Evolutionary conservation across 768 basidiomycete species (phyloP).

Genomic region (Lentinula detonsa): DNA sequence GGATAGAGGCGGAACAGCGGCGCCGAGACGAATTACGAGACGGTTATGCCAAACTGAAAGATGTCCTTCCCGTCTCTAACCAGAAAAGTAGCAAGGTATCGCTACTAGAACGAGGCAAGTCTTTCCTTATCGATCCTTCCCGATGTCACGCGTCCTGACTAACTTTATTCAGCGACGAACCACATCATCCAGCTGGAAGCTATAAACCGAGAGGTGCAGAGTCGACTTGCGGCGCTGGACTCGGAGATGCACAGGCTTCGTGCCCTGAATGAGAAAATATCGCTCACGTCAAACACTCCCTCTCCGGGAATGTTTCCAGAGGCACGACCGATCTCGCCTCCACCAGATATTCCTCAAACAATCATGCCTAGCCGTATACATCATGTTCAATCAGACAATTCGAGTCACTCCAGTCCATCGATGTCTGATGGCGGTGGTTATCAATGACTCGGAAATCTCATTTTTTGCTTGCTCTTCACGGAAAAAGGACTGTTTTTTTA

Average conservation of each 20-base stretch:
- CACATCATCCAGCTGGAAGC: conserved; percentile 72
- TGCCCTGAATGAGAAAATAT: conserved; percentile 78
- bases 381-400: conserved; percentile 57
- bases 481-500: not conserved
- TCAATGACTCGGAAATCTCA: not conserved
- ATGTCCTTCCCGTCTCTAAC: conserved; percentile 80
- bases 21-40: conserved; percentile 86
- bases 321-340: conserved; percentile 58
- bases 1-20: conserved; percentile 88
- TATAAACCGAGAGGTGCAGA: conserved; percentile 64
- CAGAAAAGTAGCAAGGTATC: conserved; percentile 92
- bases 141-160: conserved; percentile 1
- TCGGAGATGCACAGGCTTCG: conserved; percentile 66
- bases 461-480: not conserved
- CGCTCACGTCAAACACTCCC: conserved; percentile 48
- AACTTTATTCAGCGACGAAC: conserved; percentile 54
- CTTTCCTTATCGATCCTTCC: conserved; percentile 7
- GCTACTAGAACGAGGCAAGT: conserved; percentile 77
- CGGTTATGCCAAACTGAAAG: conserved; percentile 84
- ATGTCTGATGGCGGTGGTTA: conserved; percentile 37
- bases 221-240: conserved; percentile 60
- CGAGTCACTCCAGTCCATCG: conserved; percentile 35
- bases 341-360: conserved; percentile 44
- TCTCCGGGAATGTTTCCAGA: conserved; percentile 42
- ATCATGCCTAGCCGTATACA: conserved; percentile 45